Percentiles rank a stretch among this genome's conserved stretches.
Conservation (phyloP, 805 yeast species). For the Yarrowia sp. region DNA sequence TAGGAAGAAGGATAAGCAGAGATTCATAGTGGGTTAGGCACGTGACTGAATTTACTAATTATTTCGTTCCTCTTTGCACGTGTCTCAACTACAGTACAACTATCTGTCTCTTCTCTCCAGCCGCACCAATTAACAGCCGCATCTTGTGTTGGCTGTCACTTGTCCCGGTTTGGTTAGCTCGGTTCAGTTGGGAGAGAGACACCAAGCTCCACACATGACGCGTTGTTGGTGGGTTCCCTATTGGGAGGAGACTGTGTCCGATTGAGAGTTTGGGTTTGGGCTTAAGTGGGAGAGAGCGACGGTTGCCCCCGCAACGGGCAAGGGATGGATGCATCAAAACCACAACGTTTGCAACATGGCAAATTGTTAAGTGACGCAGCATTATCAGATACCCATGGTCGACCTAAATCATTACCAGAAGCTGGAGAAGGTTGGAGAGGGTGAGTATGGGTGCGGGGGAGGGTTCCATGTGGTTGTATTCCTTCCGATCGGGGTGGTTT, state of each 20-base stretch:
- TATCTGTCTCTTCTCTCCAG: no score
- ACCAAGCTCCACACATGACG: conserved; percentile 31
- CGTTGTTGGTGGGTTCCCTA: conserved; percentile 30
- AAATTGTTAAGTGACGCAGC: conserved; percentile 34
- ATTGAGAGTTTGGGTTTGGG: conserved; percentile 25
- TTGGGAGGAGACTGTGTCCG: conserved; percentile 20
- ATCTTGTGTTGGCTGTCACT: no score
- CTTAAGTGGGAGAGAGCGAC: no score
- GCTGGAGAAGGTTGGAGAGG: conserved; percentile 96
- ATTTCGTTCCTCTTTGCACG: no score
- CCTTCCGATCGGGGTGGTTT: no score
- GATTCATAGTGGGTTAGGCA: no score
- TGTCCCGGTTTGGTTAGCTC: not conserved
- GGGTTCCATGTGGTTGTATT: no score
- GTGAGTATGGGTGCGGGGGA: conserved; percentile 52
- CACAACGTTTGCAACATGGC: conserved; percentile 37
- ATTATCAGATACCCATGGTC: conserved; percentile 59
- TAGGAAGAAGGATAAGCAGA: no score
- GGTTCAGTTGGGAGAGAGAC: not conserved
- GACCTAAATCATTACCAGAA: conserved; percentile 92
- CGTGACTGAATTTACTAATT: no score
- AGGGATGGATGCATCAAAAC: conserved; percentile 39
- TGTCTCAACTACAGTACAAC: no score
- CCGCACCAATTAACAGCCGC: no score
- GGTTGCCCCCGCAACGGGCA: conserved; percentile 39